These are phyloP conservation scores for Candida sanyaensis DNA, from an alignment of 1,139 yeast genomes.

Conservation along the genomic window DNA sequence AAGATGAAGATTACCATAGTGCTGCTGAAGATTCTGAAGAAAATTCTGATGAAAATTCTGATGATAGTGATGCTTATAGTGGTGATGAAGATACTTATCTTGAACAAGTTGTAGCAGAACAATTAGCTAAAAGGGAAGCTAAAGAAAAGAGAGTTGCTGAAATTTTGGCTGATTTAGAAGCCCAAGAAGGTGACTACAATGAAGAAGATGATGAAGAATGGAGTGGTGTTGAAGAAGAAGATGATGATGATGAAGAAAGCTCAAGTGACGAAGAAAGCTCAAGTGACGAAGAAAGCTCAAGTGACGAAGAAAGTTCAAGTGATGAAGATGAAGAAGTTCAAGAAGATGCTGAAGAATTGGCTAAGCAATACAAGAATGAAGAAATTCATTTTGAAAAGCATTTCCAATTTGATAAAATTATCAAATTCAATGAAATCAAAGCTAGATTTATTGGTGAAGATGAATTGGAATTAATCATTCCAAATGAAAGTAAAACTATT, in stretches of 20 bases:
- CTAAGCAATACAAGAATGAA: constrained; percentile 40
- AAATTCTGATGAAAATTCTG: constrained; percentile 22
- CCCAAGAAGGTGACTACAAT: constrained; percentile 41
- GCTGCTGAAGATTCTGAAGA: constrained; percentile 34
- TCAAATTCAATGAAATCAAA: constrained; percentile 40
- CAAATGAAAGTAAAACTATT: constrained; percentile 33
- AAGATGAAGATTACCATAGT: constrained; percentile 39
- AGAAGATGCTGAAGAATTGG: constrained; percentile 44
- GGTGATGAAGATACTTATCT: background rate
- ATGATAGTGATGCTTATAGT: constrained; percentile 20
- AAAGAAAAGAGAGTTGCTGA: constrained; percentile 29
- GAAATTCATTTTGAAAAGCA: constrained; percentile 49
- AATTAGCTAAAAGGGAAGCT: constrained; percentile 16
- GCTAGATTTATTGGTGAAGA: constrained; percentile 41
- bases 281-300: no score
- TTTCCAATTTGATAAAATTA: constrained; percentile 44
- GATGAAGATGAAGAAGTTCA: constrained; percentile 37
- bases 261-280: constrained; percentile 10
- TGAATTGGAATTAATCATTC: constrained; percentile 48
- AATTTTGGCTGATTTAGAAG: constrained; percentile 41
- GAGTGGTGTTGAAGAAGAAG: constrained; percentile 15
- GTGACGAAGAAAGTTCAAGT: constrained; percentile 26
- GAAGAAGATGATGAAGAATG: constrained; percentile 44
- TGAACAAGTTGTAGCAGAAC: background rate
- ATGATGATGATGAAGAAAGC: constrained; percentile 12